Base-by-base conservation (phyloP, 768 basidiomycete genomes). In the Chalciporus pseudorubinellus region DNA sequence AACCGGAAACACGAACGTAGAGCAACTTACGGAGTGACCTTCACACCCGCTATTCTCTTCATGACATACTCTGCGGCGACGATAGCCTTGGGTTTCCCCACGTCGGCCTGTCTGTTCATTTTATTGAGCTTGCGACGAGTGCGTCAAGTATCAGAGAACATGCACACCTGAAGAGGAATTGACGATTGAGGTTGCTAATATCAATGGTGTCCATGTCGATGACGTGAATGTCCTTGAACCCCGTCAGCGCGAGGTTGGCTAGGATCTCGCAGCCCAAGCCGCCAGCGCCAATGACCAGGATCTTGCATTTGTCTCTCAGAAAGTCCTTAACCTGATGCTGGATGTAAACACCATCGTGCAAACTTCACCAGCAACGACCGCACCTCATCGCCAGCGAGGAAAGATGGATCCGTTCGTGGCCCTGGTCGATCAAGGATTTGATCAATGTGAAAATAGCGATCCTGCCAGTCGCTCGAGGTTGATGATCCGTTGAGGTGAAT, bases 181-280 rank as follows among this genome's bases (percentile, higher is more conserved):
- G 97, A 44, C 97, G 82, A 70, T 99, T 99, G 58, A 99, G 78
- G 70, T 99, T 99, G 65, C 94, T 98, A 65, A 99, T 90, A 72
- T 99, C 95, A 68, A 98, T 99, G 14, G 95, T 98, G 77, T 99
- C 95, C 95, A 99, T 98, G 77, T 99, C 97, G 66, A 99, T 98
- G 54, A 99, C 95, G 76, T 98, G 93, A 59, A 98, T 97, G 64
- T 98, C 91, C 71, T 89, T 91, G 84, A 98, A 99, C 21, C 97
- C 97, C 40, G 92, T 89, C 59, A 98, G 72, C 20, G 97, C 95
- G 44, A 99, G 81, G 71, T 98, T 97, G 53, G 95, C 90, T 38
- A 99, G 78, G 59, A 98, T 98, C 77, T 99, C 97, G 71, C 89
- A 99, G 11, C 97, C 97, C 38, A 99, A 76, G 50, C 97, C 97